Evolutionary conservation across 805 yeast species (phyloP).

Genomic region (Grigorovia humatica): DNA sequence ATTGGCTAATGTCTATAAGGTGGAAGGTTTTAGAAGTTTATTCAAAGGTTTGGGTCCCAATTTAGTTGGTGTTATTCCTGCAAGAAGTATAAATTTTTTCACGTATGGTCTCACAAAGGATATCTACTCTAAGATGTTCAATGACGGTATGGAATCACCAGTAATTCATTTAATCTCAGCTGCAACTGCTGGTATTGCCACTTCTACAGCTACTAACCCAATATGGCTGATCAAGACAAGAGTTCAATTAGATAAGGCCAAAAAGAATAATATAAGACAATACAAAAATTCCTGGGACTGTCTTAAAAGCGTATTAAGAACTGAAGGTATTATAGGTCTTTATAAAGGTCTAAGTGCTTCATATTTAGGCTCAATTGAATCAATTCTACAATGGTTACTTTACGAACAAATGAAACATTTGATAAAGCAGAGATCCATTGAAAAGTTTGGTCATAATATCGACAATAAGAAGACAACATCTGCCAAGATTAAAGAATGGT

Average conservation of each 20-base stretch:
- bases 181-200: constrained; percentile 82
- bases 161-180: constrained; percentile 83
- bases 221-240: constrained; percentile 96
- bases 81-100: constrained; percentile 91
- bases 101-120: constrained; percentile 94
- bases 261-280: constrained; percentile 36
- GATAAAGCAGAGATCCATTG: constrained; percentile 44
- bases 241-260: constrained; percentile 75
- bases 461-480: constrained; percentile 31
- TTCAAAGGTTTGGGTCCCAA: constrained; percentile 96
- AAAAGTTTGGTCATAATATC: constrained; percentile 27
- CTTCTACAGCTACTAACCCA: constrained; percentile 95
- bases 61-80: constrained; percentile 94
- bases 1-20: constrained; percentile 51
- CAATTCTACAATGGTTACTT: constrained; percentile 91
- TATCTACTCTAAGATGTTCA: constrained; percentile 51
- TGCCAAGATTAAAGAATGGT: constrained; percentile 78
- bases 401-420: constrained; percentile 87
- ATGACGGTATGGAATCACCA: constrained; percentile 68
- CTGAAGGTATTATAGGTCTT: constrained; percentile 73
- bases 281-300: constrained; percentile 87
- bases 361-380: constrained; percentile 85
- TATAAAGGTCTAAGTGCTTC: constrained; percentile 92
- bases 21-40: constrained; percentile 78
- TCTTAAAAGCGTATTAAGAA: constrained; percentile 49